Conservation (phyloP, 805 yeast species). For the Priceomyces castillae region DNA sequence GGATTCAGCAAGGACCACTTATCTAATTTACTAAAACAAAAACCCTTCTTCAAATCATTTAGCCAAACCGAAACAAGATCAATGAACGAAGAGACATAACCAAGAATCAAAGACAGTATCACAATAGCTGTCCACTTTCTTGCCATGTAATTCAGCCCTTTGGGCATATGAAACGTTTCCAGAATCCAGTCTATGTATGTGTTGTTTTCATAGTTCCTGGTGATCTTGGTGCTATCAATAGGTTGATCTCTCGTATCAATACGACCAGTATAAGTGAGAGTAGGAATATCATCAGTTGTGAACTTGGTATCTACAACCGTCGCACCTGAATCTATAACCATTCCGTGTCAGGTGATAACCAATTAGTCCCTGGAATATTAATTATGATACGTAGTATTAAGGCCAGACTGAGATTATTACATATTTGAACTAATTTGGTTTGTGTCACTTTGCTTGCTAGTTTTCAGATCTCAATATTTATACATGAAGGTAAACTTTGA, state of each 20-base stretch:
- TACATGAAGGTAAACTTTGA: not conserved
- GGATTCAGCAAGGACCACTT: conserved; percentile 42
- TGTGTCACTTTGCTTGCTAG: not conserved
- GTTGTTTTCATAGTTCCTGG: conserved; percentile 31
- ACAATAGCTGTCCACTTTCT: conserved; percentile 50
- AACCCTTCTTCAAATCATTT: conserved; percentile 52
- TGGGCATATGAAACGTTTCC: conserved; percentile 33
- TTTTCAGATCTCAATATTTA: not conserved
- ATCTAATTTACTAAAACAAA: conserved; percentile 40
- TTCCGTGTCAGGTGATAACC: not conserved
- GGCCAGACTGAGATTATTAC: no score
- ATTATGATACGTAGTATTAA: not conserved
- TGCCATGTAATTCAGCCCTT: conserved; percentile 13
- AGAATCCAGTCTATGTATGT: conserved; percentile 53
- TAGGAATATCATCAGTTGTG: not conserved
- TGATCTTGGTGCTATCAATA: not conserved
- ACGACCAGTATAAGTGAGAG: not conserved
- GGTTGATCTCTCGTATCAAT: not conserved
- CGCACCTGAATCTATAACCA: not conserved
- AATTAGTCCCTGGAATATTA: not conserved
- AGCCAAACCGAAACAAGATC: conserved; percentile 51
- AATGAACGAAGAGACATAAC: conserved; percentile 46
- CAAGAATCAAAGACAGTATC: conserved; percentile 44
- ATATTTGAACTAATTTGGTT: not conserved
- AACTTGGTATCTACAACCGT: not conserved